Evolutionary conservation across 2,329 filamentous ascomycete genomes (phyloP).

Genomic region (Coniochaeta hoffmannii): DNA sequence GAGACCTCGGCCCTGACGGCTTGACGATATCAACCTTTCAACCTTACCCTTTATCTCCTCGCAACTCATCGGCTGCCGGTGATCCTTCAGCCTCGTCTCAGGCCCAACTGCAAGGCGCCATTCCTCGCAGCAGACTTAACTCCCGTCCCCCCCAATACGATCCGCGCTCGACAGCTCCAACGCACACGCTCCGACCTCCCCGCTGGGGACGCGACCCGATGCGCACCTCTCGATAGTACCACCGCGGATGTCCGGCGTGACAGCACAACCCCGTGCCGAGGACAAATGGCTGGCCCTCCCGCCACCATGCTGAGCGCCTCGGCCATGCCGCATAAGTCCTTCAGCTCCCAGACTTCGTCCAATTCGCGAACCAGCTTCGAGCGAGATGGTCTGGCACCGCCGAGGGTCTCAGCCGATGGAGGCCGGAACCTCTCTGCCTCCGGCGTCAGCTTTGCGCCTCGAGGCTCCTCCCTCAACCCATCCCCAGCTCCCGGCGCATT

Average conservation of each 20-base stretch:
- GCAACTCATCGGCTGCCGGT: background rate
- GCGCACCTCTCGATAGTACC: conserved; percentile 3
- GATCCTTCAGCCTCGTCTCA: background rate
- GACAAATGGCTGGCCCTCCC: conserved; percentile 26
- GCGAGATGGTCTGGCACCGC: conserved; percentile 42
- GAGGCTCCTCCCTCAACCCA: conserved; percentile 63
- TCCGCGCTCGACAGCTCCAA: background rate
- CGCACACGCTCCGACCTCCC: background rate
- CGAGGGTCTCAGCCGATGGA: conserved; percentile 30
- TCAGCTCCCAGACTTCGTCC: conserved; percentile 34
- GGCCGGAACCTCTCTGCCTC: conserved; percentile 44
- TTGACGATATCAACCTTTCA: background rate
- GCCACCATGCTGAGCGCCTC: conserved; percentile 44
- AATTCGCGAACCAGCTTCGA: conserved; percentile 43
- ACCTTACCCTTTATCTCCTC: background rate
- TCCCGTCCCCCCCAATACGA: background rate
- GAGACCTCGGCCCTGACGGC: background rate
- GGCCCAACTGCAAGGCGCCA: background rate
- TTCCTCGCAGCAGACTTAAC: background rate
- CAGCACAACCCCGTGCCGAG: conserved; percentile 18
- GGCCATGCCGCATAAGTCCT: conserved; percentile 42
- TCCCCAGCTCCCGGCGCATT: conserved; percentile 76
- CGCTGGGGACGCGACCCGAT: background rate
- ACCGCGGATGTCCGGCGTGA: conserved; percentile 20
- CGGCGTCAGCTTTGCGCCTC: conserved; percentile 55